Conservation (phyloP, 257 asterid genomes). For the Linaria vulgaris region DNA sequence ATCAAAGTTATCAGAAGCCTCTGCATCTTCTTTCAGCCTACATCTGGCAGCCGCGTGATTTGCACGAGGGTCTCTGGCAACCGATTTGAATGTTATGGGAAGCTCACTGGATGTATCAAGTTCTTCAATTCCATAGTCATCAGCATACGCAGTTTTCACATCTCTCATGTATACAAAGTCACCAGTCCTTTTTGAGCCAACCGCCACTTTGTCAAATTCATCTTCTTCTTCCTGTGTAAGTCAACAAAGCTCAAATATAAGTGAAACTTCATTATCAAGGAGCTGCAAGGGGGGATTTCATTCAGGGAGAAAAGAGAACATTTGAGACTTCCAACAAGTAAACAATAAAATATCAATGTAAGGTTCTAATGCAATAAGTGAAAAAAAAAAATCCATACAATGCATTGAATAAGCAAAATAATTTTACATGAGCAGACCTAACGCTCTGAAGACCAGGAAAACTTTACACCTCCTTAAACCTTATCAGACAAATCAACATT, state of each 20-base stretch:
- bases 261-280: not conserved
- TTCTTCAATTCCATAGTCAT: constrained; percentile 45
- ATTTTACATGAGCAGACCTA: no score
- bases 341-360: no score
- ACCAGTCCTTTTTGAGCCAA: constrained; percentile 42
- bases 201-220: constrained; percentile 77
- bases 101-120: constrained; percentile 40
- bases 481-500: no score
- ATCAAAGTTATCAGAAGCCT: constrained; percentile 53
- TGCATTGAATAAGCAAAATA: no score
- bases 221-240: constrained; percentile 84
- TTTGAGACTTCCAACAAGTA: not conserved
- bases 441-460: no score
- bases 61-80: constrained; percentile 73
- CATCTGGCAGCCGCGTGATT: constrained; percentile 70
- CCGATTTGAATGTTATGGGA: constrained; percentile 44
- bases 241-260: constrained; percentile 5
- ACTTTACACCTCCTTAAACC: no score
- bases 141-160: constrained; percentile 38
- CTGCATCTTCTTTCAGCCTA: constrained; percentile 80
- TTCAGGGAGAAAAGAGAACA: not conserved
- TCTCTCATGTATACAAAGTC: constrained; percentile 55
- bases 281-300: constrained; percentile 9
- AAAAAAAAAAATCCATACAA: no score
- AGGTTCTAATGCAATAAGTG: no score